Percentiles rank a stretch among this genome's conserved stretches.
Conservation (phyloP, 257 asterid genomes). For the Solanum pennellii region DNA sequence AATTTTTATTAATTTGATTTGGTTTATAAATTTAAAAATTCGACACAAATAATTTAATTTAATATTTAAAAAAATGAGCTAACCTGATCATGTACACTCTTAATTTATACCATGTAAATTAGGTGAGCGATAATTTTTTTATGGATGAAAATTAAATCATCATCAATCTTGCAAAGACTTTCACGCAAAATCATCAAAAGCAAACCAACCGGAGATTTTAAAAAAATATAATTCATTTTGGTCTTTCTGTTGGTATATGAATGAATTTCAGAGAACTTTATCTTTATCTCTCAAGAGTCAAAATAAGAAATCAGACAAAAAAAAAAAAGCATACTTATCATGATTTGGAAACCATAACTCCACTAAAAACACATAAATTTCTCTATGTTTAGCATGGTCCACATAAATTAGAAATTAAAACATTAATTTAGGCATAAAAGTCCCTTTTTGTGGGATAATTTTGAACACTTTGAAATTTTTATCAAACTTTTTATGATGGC, state of each 20-base stretch:
- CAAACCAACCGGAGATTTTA: not conserved
- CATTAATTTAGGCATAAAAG: not conserved
- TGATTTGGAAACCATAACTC: not conserved
- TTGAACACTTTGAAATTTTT: not conserved
- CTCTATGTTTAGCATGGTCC: not conserved
- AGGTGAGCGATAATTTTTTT: not conserved
- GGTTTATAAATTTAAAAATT: too few relatives aligned
- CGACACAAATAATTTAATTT: too few relatives aligned
- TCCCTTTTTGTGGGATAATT: not conserved
- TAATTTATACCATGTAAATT: not conserved
- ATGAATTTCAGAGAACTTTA: not conserved
- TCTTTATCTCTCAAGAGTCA: not conserved
- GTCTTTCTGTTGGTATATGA: not conserved
- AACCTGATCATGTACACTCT: rapidly evolving
- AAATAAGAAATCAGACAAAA: not conserved
- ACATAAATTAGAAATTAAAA: not conserved
- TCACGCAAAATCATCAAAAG: not conserved
- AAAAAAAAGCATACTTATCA: not conserved
- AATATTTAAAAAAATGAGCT: too few relatives aligned
- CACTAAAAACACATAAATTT: not conserved
- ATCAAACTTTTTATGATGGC: not conserved
- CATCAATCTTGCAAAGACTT: not conserved
- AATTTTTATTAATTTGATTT: too few relatives aligned
- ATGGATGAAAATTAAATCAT: not conserved
- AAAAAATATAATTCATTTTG: not conserved